These are phyloP conservation scores for Zymoseptoria crescenta DNA, from an alignment of 2,329 filamentous ascomycete species.

Conservation along the genomic window DNA sequence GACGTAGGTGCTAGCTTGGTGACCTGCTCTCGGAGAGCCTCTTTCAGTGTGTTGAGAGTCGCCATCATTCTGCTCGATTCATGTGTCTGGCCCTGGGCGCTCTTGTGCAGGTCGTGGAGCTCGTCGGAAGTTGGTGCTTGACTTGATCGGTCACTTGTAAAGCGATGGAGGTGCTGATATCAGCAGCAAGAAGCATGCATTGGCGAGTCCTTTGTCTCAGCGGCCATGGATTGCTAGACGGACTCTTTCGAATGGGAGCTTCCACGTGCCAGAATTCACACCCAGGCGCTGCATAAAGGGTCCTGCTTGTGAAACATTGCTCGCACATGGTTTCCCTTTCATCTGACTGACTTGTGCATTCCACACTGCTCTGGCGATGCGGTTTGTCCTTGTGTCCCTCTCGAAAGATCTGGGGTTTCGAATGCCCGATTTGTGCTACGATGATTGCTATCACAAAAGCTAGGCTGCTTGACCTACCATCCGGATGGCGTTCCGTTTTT, in stretches of 20 bases:
- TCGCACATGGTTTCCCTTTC: neutral
- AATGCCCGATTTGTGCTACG: too few relatives aligned
- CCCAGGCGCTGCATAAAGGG: neutral
- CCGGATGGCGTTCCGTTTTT: too few relatives aligned
- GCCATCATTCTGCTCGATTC: conserved; percentile 7
- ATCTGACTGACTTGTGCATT: neutral
- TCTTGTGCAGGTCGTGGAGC: too few relatives aligned
- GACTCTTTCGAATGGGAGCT: neutral
- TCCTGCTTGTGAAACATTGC: neutral
- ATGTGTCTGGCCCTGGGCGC: too few relatives aligned
- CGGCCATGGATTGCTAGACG: too few relatives aligned
- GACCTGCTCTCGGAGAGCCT: conserved; percentile 32
- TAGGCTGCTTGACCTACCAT: too few relatives aligned
- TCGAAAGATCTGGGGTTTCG: too few relatives aligned
- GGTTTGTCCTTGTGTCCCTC: too few relatives aligned
- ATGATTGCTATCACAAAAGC: too few relatives aligned
- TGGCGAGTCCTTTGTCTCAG: neutral
- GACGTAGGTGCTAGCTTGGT: conserved; percentile 17
- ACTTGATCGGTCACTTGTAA: neutral
- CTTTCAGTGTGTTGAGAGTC: conserved; percentile 40
- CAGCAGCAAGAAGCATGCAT: neutral
- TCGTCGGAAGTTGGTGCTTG: too few relatives aligned
- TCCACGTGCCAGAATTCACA: neutral
- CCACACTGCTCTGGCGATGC: too few relatives aligned
- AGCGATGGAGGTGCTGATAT: neutral